phyloP scores from a whole-genome alignment of 768 basidiomycete species.

The Boletus reticuloceps region DNA sequence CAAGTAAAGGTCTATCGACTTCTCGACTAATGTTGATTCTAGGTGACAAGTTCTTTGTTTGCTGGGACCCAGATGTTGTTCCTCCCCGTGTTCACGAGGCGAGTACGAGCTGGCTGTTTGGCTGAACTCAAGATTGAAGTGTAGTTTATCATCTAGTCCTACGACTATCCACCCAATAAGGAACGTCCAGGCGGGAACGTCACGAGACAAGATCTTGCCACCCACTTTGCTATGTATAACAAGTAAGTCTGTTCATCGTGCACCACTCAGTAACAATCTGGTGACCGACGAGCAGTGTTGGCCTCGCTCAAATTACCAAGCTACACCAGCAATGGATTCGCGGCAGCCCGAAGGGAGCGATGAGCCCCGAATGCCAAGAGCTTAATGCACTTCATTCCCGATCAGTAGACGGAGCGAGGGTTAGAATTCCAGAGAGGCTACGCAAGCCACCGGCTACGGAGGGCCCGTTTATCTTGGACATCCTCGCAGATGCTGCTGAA shows the following conservation, averaged over 20 bases:
- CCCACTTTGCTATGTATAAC: slow-evolving; percentile 65
- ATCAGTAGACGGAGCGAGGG: slow-evolving; percentile 62
- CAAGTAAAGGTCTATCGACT: background rate
- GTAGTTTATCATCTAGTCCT: slow-evolving; percentile 40
- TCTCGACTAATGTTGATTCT: background rate
- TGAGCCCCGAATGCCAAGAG: slow-evolving; percentile 66
- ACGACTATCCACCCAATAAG: slow-evolving; percentile 64
- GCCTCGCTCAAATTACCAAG: slow-evolving; percentile 53
- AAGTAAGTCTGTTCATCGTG: slow-evolving; percentile 37
- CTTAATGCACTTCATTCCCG: slow-evolving; percentile 70
- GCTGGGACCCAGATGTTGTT: slow-evolving; percentile 65
- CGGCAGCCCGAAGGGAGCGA: slow-evolving; percentile 51
- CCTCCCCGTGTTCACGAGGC: slow-evolving; percentile 56
- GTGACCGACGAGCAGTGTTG: slow-evolving; percentile 38
- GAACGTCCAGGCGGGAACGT: slow-evolving; percentile 48
- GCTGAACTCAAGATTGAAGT: background rate
- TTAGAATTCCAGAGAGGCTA: slow-evolving; percentile 35
- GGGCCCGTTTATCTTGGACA: slow-evolving; percentile 50
- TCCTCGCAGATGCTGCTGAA: slow-evolving; percentile 45
- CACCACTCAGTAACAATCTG: background rate
- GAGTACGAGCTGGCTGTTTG: slow-evolving; percentile 1
- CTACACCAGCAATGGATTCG: slow-evolving; percentile 63
- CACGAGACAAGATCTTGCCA: slow-evolving; percentile 55
- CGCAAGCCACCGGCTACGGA: slow-evolving; percentile 43
- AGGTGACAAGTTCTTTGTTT: slow-evolving; percentile 69